Conservation (phyloP, 2,329 filamentous ascomycete genomes). For the Dissoconium aciculare region DNA sequence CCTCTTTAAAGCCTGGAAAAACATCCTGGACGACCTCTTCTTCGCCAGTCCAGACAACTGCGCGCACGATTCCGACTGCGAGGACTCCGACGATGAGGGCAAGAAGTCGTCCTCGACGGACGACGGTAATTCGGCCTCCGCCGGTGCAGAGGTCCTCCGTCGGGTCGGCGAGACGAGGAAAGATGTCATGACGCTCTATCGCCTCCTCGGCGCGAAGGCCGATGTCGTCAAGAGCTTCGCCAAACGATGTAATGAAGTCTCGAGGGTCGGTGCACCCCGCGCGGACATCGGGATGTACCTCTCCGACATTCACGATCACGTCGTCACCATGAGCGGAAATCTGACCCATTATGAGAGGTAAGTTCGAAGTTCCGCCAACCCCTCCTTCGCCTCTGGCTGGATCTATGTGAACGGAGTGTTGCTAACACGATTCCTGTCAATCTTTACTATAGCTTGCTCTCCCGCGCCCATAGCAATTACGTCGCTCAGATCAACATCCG, state of each 20-base stretch:
- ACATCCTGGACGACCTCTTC: slow-evolving; percentile 24
- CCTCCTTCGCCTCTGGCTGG: not conserved
- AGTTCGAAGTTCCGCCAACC: no score
- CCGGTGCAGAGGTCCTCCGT: slow-evolving; percentile 67
- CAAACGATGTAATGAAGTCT: slow-evolving; percentile 94
- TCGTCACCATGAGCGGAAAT: slow-evolving; percentile 96
- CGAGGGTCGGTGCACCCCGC: slow-evolving; percentile 78
- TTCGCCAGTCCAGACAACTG: slow-evolving; percentile 22
- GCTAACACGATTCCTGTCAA: not conserved
- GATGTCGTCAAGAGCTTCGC: slow-evolving; percentile 99
- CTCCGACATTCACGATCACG: slow-evolving; percentile 97
- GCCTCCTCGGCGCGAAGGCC: slow-evolving; percentile 87
- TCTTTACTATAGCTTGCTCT: slow-evolving; percentile 55
- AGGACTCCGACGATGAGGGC: slow-evolving; percentile 14
- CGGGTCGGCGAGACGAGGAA: slow-evolving; percentile 89
- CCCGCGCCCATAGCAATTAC: slow-evolving; percentile 86
- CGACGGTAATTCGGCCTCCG: slow-evolving; percentile 25
- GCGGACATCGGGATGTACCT: slow-evolving; percentile 96
- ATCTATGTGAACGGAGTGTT: not conserved
- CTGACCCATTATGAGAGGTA: slow-evolving; percentile 92
- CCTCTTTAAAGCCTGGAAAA: slow-evolving; percentile 10
- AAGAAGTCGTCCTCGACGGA: slow-evolving; percentile 20
- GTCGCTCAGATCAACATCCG: slow-evolving; percentile 98
- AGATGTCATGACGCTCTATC: slow-evolving; percentile 91
- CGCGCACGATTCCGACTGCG: slow-evolving; percentile 3